Percentiles rank a stretch among this genome's conserved stretches.
Evolutionary conservation across 2,329 filamentous ascomycete species (phyloP).

Genomic region (Ceratocystis lukuohia): DNA sequence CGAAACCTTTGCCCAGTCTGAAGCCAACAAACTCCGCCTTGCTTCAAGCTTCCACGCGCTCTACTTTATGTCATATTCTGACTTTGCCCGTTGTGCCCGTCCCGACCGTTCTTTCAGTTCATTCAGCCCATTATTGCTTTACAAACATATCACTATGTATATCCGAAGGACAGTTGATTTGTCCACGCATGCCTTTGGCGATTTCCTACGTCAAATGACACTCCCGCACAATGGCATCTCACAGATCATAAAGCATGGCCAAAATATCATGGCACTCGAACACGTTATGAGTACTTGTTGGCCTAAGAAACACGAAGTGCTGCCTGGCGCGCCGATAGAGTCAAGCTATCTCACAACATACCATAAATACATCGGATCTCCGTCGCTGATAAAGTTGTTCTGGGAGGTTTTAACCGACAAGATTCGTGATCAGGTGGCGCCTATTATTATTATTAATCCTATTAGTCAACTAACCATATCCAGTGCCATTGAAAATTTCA

Average conservation of each 20-base stretch:
- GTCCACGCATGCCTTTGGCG: slow-evolving; percentile 58
- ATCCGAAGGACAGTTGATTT: slow-evolving; percentile 69
- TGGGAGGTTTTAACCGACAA: slow-evolving; percentile 79
- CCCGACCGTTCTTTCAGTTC: slow-evolving; percentile 27
- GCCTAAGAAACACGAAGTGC: slow-evolving; percentile 53
- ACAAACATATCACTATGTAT: slow-evolving; percentile 37
- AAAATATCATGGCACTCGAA: slow-evolving; percentile 83
- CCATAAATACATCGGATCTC: slow-evolving; percentile 68
- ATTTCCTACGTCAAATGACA: slow-evolving; percentile 67
- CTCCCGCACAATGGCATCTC: slow-evolving; percentile 52
- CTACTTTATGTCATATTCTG: slow-evolving; percentile 54
- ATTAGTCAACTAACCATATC: too few species aligned
- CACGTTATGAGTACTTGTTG: slow-evolving; percentile 56
- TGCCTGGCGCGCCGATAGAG: slow-evolving; percentile 28
- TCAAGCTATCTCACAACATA: slow-evolving; percentile 29
- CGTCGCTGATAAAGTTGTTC: slow-evolving; percentile 78
- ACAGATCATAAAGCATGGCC: slow-evolving; percentile 26
- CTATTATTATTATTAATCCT: slow-evolving; percentile 44
- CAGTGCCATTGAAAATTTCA: too few species aligned
- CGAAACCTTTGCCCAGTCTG: slow-evolving; percentile 48
- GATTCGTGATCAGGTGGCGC: slow-evolving; percentile 63
- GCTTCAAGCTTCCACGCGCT: slow-evolving; percentile 63
- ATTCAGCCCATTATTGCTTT: slow-evolving; percentile 58
- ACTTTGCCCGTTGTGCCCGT: not conserved
- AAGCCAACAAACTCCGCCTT: slow-evolving; percentile 62